Evolutionary conservation across 768 basidiomycete genomes (phyloP).

Genomic region (Mycena vulgaris): DNA sequence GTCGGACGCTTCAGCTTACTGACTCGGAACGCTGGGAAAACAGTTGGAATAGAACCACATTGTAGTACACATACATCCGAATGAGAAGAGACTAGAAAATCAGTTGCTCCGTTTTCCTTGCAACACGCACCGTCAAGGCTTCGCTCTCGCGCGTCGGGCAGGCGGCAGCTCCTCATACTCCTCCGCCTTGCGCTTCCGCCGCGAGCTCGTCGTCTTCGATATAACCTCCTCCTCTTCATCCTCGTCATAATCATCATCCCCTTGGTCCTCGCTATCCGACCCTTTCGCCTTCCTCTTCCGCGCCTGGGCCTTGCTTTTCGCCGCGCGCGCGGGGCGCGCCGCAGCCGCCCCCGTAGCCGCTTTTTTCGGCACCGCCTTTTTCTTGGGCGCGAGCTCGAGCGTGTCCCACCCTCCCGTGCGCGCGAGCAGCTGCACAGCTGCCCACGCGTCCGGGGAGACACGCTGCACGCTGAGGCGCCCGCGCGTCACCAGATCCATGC

Average conservation of each 20-base stretch:
- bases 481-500: slow-evolving; percentile 84
- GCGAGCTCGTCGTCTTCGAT: slow-evolving; percentile 37
- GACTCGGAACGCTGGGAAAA: too few relatives aligned
- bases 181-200: slow-evolving; percentile 37
- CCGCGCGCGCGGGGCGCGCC: slow-evolving; percentile 9
- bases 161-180: slow-evolving; percentile 39
- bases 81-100: too few relatives aligned
- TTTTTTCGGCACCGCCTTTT: slow-evolving; percentile 39
- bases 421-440: slow-evolving; percentile 71
- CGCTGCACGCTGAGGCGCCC: slow-evolving; percentile 92
- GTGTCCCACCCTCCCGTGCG: slow-evolving; percentile 86
- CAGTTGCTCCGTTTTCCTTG: too few relatives aligned
- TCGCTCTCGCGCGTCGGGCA: slow-evolving; percentile 29
- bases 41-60: neutral
- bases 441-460: slow-evolving; percentile 77
- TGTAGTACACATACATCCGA: neutral
- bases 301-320: slow-evolving; percentile 37
- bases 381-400: slow-evolving; percentile 56
- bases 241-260: slow-evolving; percentile 38
- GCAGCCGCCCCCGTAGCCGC: slow-evolving; percentile 9
- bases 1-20: too few relatives aligned
- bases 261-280: slow-evolving; percentile 35
- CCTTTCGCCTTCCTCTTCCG: slow-evolving; percentile 29
- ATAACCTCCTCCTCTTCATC: slow-evolving; percentile 35
- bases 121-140: neutral